phyloP scores from a whole-genome alignment of 2,329 filamentous ascomycete species.

The Knoxdaviesia capensis region DNA sequence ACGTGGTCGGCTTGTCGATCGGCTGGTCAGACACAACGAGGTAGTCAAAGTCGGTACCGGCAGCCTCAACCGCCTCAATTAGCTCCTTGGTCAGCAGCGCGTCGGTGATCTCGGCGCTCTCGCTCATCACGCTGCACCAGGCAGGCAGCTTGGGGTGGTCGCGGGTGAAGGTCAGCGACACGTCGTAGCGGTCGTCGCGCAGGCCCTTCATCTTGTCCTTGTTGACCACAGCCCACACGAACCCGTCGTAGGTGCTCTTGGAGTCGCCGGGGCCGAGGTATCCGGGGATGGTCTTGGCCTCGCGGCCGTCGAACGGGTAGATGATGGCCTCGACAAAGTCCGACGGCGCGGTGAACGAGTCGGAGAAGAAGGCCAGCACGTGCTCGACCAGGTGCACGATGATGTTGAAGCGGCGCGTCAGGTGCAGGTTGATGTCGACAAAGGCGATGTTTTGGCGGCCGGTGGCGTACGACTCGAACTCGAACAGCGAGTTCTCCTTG shows the following conservation, averaged over 20 bases:
- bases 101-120: conserved; percentile 88
- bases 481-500: conserved; percentile 73
- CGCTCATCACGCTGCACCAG: conserved; percentile 90
- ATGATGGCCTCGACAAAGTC: conserved; percentile 60
- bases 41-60: conserved; percentile 65
- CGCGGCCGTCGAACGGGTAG: conserved; percentile 85
- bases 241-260: conserved; percentile 64
- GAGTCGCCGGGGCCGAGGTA: conserved; percentile 27
- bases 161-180: conserved; percentile 83
- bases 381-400: conserved; percentile 39
- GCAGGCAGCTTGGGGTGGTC: conserved; percentile 74
- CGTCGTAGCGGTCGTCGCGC: conserved; percentile 82
- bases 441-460: conserved; percentile 88
- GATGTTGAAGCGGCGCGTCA: conserved; percentile 80
- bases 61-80: conserved; percentile 54
- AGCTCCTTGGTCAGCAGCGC: conserved; percentile 74
- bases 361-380: conserved; percentile 56
- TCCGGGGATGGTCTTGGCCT: conserved; percentile 44
- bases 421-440: conserved; percentile 61
- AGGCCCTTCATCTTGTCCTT: conserved; percentile 84
- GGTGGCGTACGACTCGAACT: conserved; percentile 74
- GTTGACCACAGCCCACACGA: conserved; percentile 90
- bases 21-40: conserved; percentile 83
- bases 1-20: conserved; percentile 69
- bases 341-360: conserved; percentile 45